Percentiles rank a stretch among this genome's conserved stretches.
Evolutionary conservation across 805 yeast genomes (phyloP).

Genomic region (Torulaspora maleeae): DNA sequence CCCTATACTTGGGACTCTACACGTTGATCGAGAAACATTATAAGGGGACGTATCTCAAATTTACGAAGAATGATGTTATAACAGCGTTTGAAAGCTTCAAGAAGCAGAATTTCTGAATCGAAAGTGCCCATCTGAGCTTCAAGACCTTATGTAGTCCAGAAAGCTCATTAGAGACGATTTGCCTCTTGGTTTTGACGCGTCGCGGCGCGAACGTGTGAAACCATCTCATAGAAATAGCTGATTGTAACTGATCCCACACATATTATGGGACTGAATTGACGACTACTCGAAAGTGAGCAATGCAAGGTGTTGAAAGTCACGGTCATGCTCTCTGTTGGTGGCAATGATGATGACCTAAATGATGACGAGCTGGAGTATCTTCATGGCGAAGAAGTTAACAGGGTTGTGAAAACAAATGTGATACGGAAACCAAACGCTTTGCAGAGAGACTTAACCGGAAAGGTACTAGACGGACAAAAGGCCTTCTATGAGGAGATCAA

Average conservation of each 20-base stretch:
- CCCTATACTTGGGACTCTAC: slow-evolving; percentile 50
- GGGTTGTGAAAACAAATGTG: slow-evolving; percentile 31
- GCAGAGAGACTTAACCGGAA: slow-evolving; percentile 37
- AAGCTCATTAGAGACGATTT: neutral
- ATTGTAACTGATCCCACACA: neutral
- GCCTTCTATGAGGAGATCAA: slow-evolving; percentile 38
- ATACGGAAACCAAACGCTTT: slow-evolving; percentile 32
- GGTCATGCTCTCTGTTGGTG: slow-evolving; percentile 10
- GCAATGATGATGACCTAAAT: slow-evolving; percentile 22
- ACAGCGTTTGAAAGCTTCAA: slow-evolving; percentile 44
- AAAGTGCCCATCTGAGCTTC: neutral
- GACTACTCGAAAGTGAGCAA: neutral
- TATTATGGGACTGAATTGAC: neutral
- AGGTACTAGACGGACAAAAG: slow-evolving; percentile 28
- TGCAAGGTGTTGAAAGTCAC: neutral
- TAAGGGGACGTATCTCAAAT: slow-evolving; percentile 46
- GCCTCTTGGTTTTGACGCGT: neutral
- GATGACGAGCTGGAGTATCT: slow-evolving; percentile 36
- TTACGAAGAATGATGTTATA: slow-evolving; percentile 53
- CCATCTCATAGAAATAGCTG: neutral
- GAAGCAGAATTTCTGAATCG: slow-evolving; percentile 4
- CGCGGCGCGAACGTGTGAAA: neutral
- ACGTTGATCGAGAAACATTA: slow-evolving; percentile 53
- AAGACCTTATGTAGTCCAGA: too few species aligned
- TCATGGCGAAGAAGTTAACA: slow-evolving; percentile 33